These are phyloP conservation scores for Sapria himalayana DNA, from an alignment of 345 rosid species.

Conservation along the genomic window DNA sequence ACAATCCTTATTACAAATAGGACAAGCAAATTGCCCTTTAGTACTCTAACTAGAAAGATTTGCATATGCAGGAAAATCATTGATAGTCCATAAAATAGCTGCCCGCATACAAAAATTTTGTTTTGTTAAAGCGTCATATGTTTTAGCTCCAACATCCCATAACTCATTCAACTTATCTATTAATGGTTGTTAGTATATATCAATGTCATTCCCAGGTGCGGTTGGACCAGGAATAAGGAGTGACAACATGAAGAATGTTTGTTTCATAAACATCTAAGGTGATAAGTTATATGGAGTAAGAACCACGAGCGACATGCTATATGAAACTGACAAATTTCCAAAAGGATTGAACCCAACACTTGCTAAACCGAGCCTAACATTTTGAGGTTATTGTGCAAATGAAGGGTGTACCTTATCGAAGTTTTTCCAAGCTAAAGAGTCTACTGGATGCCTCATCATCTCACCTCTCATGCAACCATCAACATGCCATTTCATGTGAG, in stretches of 20 bases:
- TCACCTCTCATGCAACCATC: neutral
- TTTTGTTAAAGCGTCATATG: slow-evolving; percentile 5
- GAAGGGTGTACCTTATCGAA: neutral
- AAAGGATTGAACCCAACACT: neutral
- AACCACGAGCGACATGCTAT: neutral
- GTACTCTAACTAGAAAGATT: slow-evolving; percentile 3
- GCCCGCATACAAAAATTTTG: slow-evolving; percentile 2
- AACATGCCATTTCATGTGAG: neutral
- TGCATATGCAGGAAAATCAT: slow-evolving; percentile 3
- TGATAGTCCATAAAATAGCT: slow-evolving; percentile 4
- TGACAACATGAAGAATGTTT: neutral
- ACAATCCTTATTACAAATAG: neutral
- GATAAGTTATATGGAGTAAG: slow-evolving; percentile 2
- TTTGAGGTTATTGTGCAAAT: neutral
- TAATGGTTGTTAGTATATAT: slow-evolving; percentile 4
- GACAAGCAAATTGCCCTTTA: neutral
- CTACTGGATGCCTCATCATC: neutral
- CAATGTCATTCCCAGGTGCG: neutral
- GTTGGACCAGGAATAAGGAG: neutral
- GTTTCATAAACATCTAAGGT: slow-evolving; percentile 4
- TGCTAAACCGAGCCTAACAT: neutral
- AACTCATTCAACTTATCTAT: slow-evolving; percentile 2
- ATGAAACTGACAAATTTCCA: neutral
- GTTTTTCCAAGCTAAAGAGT: neutral
- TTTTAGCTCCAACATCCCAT: neutral